Base-by-base conservation (phyloP, 2,329 filamentous ascomycete species). In the Dactylellina leptospora region DNA sequence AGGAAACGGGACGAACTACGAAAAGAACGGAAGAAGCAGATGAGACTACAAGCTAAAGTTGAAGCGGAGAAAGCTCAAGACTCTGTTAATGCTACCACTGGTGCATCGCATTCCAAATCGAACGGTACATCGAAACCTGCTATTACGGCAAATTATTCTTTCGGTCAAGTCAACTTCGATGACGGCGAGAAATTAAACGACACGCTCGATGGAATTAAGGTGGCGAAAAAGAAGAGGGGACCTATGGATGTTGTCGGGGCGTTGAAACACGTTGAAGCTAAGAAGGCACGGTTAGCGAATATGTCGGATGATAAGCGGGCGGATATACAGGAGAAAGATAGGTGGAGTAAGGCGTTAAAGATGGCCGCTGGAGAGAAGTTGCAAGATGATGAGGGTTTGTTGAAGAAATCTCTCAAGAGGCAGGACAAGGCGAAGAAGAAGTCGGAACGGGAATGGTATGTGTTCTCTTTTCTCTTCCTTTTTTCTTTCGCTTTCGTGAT, bases 371-470 rank as follows among this genome's bases (percentile, higher is more conserved):
- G 95, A 51, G 93, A 96, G 78, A 90, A 91, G 78, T 89, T 97
- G 30, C 88, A 87, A 71, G 92, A 97, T 78, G 92, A 96, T 79
- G 91, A 92, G 74, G 87, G 86, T 47, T 82, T 96, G 63, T 84
- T 99, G 25, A 97, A 96, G 84, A 97, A 96, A 84, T 90, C 93
- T 0, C 83, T 97, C 75, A 97, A 97, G 85, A 88, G 93, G 75
- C 96, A 96, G 82, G 92, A 97, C 77, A 87, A 88, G 75, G 83
- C 86, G 56, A 97, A 97, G 86, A 89, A 88, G 81, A 96, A 95
- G 86, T 96, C 91, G 78, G 91, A 92, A 79, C 89, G 90, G 78
- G 92, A 95, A 78, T 97, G 95, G 91, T 77, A 72, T 33, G 73
- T 70, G 16, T 48, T 42, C 18, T 59, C 47, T 51, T 50, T 48